Conservation (phyloP, 1,284 basidiomycete genomes). For the Amylostereum areolatum region DNA sequence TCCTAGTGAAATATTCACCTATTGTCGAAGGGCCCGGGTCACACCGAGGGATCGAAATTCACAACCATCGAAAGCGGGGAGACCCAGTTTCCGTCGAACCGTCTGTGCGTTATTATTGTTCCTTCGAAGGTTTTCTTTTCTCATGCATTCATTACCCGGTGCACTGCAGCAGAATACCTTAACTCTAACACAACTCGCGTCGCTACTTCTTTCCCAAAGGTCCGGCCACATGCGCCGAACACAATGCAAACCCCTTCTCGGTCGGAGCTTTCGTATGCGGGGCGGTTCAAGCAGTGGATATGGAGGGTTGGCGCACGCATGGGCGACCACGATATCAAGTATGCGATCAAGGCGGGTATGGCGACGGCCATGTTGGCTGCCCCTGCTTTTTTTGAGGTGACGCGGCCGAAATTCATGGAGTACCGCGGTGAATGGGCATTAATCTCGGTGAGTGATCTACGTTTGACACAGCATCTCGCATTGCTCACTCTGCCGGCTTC, state of each 20-base stretch:
- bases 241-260: slow-evolving; percentile 75
- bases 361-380: slow-evolving; percentile 76
- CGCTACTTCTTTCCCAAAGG: slow-evolving; percentile 76
- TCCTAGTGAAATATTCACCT: slow-evolving; percentile 3
- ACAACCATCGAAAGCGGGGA: background rate
- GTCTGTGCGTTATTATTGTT: slow-evolving; percentile 17
- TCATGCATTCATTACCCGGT: background rate
- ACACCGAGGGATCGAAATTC: no score
- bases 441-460: slow-evolving; percentile 63
- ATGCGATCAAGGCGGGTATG: slow-evolving; percentile 85
- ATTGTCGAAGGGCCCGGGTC: background rate
- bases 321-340: slow-evolving; percentile 75
- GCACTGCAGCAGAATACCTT: slow-evolving; percentile 51
- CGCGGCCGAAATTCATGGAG: slow-evolving; percentile 72
- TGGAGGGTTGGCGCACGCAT: slow-evolving; percentile 76
- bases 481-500: no score
- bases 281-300: slow-evolving; percentile 58
- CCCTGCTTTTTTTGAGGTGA: slow-evolving; percentile 80
- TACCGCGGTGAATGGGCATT: slow-evolving; percentile 93
- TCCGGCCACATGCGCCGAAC: slow-evolving; percentile 75
- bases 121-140: no score
- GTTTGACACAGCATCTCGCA: background rate
- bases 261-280: slow-evolving; percentile 49
- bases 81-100: slow-evolving; percentile 15
- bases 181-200: slow-evolving; percentile 50